phyloP scores from a whole-genome alignment of 78 protist genomes.

The Dictyostelium intermedium region DNA sequence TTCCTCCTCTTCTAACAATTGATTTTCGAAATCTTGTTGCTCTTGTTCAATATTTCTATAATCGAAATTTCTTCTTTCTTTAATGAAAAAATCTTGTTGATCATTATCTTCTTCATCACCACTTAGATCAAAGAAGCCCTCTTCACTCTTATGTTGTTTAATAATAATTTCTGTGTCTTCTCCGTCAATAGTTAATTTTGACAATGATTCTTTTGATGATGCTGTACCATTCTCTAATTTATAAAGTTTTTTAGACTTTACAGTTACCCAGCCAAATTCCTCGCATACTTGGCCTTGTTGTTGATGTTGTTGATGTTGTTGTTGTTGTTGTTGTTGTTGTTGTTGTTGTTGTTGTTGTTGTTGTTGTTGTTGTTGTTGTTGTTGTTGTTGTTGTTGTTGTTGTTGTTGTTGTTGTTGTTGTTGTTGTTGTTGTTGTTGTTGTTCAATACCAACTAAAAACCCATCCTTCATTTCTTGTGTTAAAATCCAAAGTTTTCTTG shows the following conservation, averaged over 20 bases:
- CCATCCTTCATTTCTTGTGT: constrained; percentile 5
- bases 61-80: constrained; percentile 69
- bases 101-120: background rate
- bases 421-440: too few relatives aligned
- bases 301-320: too few relatives aligned
- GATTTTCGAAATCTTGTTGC: constrained; percentile 4
- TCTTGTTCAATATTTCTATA: constrained; percentile 12
- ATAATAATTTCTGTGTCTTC: background rate
- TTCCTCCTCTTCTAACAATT: background rate
- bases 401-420: too few relatives aligned
- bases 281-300: background rate
- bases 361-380: too few relatives aligned
- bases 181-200: background rate
- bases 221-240: background rate
- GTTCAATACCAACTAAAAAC: background rate
- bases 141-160: constrained; percentile 21
- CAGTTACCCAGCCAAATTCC: constrained; percentile 26
- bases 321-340: too few relatives aligned
- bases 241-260: constrained; percentile 22
- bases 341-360: too few relatives aligned
- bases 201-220: background rate
- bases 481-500: constrained; percentile 17
- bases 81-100: constrained; percentile 28
- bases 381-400: too few relatives aligned
- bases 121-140: constrained; percentile 35